Evolutionary conservation across 2,329 filamentous ascomycete species (phyloP).

Genomic region (Exophiala alcalophila): DNA sequence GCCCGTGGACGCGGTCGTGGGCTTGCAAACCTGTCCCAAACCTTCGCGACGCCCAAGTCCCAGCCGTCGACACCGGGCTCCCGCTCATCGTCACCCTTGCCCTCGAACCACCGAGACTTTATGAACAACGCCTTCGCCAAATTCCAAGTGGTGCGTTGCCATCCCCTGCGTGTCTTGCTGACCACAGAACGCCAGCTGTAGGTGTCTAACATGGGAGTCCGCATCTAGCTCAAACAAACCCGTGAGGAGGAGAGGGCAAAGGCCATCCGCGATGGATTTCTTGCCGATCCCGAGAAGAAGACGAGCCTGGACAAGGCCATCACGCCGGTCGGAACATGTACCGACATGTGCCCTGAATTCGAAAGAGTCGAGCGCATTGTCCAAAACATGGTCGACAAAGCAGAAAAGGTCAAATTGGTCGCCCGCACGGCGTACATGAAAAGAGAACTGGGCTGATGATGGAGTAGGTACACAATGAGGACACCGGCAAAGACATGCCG

Average conservation of each 20-base stretch:
- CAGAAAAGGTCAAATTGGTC: conserved; percentile 56
- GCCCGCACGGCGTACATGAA: too few relatives aligned
- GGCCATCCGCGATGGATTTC: conserved; percentile 53
- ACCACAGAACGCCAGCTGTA: conserved; percentile 21
- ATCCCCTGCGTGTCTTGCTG: conserved; percentile 21
- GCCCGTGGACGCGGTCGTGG: conserved; percentile 19
- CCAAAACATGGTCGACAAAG: conserved; percentile 59
- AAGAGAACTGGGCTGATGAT: conserved; percentile 8
- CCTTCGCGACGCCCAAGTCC: conserved; percentile 21
- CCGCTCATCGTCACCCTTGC: conserved; percentile 18
- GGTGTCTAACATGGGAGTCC: conserved; percentile 31
- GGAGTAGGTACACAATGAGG: conserved; percentile 22
- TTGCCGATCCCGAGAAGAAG: conserved; percentile 60
- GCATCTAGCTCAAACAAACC: conserved; percentile 47
- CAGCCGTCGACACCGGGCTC: conserved; percentile 17
- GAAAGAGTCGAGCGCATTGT: conserved; percentile 61
- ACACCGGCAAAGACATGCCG: conserved; percentile 35
- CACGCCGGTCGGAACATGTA: conserved; percentile 59
- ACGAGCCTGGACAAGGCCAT: conserved; percentile 59
- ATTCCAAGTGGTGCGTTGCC: conserved; percentile 28
- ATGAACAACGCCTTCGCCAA: conserved; percentile 21
- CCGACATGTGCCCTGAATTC: conserved; percentile 63
- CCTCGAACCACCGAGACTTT: conserved; percentile 20
- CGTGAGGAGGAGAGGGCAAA: conserved; percentile 50
- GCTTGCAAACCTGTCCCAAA: conserved; percentile 21